A percentile compares a stretch with the other conserved stretches of the same genome.
phyloP scores from a whole-genome alignment of 352 stramenopile species.

The Phytophthora lateralis region DNA sequence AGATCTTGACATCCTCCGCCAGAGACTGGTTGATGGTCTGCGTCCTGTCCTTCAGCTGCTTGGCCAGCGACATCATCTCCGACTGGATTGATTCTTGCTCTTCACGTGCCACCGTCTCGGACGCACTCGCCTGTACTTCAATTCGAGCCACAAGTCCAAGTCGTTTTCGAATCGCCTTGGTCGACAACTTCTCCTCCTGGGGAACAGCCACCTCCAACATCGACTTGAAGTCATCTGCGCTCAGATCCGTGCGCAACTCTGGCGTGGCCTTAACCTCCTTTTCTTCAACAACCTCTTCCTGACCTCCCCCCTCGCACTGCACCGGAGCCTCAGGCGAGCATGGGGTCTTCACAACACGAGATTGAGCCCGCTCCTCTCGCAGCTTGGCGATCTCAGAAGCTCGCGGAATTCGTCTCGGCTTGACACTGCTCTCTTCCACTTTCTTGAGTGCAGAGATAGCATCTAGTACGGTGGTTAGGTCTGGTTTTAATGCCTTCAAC shows the following conservation, averaged over 20 bases:
- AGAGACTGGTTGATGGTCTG: conserved; percentile 80
- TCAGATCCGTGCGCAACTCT: conserved; percentile 39
- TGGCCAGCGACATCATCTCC: conserved; percentile 76
- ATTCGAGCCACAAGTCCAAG: conserved; percentile 56
- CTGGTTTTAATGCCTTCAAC: conserved; percentile 27
- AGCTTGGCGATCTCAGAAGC: conserved; percentile 36
- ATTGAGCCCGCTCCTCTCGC: conserved; percentile 14
- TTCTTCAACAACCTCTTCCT: neutral
- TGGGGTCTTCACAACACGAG: conserved; percentile 4
- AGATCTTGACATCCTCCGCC: conserved; percentile 71
- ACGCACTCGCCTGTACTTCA: conserved; percentile 34
- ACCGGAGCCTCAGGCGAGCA: neutral
- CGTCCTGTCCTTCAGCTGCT: conserved; percentile 74
- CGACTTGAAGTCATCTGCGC: conserved; percentile 56
- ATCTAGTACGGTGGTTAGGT: conserved; percentile 25
- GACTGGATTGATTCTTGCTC: conserved; percentile 76
- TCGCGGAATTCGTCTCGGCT: conserved; percentile 27
- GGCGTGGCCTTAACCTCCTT: conserved; percentile 14
- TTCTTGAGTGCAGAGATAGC: conserved; percentile 29
- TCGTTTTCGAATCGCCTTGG: conserved; percentile 57
- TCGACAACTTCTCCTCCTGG: conserved; percentile 56
- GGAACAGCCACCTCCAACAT: conserved; percentile 53
- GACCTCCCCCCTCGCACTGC: neutral
- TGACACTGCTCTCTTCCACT: neutral
- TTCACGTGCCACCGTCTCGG: conserved; percentile 51